Evolutionary conservation across 1,139 yeast species (phyloP), one percentile per base, ranked within the genome.

Genomic region (Saccharomyces uvarum): DNA sequence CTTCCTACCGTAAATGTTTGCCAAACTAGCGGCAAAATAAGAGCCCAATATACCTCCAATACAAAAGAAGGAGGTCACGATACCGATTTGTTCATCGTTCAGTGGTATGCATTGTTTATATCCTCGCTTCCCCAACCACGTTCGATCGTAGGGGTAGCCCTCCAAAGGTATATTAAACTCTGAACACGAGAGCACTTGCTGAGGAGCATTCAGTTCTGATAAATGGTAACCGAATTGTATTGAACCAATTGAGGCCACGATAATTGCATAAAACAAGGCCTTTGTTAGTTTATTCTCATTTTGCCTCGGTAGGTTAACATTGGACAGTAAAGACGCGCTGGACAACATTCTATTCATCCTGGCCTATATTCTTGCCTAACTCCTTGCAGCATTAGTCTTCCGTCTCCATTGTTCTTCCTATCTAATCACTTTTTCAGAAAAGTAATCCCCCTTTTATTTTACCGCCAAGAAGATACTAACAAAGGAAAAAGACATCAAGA

Each of bases 191-290:
- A 88, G 73, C 14, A 82, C 77, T 26, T 78, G 78, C 53, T 83
- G 84, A 0, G 96, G 95, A 2, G 95, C 95, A 70, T 90, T 90
- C 59, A 90, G 74, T 65, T 88, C 96, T 0, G 96, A 84, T 78
- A 90, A 78, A 68, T 90, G 97, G 68, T 84, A 88, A 2, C 97
- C 97, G 69, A 84, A 90, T 67, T 88, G 96, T n/a, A 88, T 72
- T 1, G 95, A 82, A 5, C 89, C 86, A 29, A 88, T 65, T 61
- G 91, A 84, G 2, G 84, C 82, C 11, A 84, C 77, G 6, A 48
- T 19, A 2, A 59, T 56, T 6, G 57, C 56, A 9, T 53, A 38
- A 5, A 53, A 8, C 32, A 59, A 46, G 2, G 44, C 38, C 6
- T 27, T 44, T 9, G 58, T 56, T 2, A 59, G 33, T 28, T 49